Percentiles rank a stretch among this genome's conserved stretches.
These are phyloP conservation scores for Starmerella potacharoeniae DNA, from an alignment of 805 yeast species.

Conservation along the genomic window DNA sequence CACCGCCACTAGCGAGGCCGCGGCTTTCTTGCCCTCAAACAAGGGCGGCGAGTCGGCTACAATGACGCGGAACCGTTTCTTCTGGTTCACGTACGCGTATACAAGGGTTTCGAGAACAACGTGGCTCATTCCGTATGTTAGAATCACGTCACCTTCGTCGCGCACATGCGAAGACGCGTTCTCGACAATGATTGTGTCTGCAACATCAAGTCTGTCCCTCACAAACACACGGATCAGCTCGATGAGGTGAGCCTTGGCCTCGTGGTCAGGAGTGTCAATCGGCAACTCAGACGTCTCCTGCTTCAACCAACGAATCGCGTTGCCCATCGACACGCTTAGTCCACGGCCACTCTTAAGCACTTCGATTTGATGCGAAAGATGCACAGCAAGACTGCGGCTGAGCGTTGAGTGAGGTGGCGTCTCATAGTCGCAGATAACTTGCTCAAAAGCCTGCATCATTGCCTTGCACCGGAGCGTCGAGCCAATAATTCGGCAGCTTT, in stretches of 20 bases:
- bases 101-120: slow-evolving; percentile 68
- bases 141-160: slow-evolving; percentile 58
- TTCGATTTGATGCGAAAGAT: slow-evolving; percentile 85
- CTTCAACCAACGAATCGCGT: slow-evolving; percentile 92
- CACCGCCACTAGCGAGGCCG: slow-evolving; percentile 46
- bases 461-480: slow-evolving; percentile 75
- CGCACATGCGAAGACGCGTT: slow-evolving; percentile 66
- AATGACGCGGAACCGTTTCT: slow-evolving; percentile 61
- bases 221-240: slow-evolving; percentile 69
- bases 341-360: slow-evolving; percentile 85
- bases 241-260: slow-evolving; percentile 54
- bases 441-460: slow-evolving; percentile 75
- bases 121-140: slow-evolving; percentile 80
- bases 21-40: slow-evolving; percentile 79
- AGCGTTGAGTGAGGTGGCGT: slow-evolving; percentile 81
- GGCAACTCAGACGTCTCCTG: slow-evolving; percentile 80
- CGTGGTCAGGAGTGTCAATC: slow-evolving; percentile 52
- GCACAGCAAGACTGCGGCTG: slow-evolving; percentile 77
- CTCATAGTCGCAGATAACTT: slow-evolving; percentile 63
- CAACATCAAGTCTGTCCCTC: slow-evolving; percentile 70
- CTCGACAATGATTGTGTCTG: slow-evolving; percentile 72
- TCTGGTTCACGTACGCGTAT: slow-evolving; percentile 48
- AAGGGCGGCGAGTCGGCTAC: slow-evolving; percentile 90
- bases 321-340: slow-evolving; percentile 88
- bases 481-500: slow-evolving; percentile 80